Evolutionary conservation across 2,329 filamentous ascomycete genomes (phyloP), one percentile per base, ranked within the genome.

Genomic region (Sporothrix inflata): DNA sequence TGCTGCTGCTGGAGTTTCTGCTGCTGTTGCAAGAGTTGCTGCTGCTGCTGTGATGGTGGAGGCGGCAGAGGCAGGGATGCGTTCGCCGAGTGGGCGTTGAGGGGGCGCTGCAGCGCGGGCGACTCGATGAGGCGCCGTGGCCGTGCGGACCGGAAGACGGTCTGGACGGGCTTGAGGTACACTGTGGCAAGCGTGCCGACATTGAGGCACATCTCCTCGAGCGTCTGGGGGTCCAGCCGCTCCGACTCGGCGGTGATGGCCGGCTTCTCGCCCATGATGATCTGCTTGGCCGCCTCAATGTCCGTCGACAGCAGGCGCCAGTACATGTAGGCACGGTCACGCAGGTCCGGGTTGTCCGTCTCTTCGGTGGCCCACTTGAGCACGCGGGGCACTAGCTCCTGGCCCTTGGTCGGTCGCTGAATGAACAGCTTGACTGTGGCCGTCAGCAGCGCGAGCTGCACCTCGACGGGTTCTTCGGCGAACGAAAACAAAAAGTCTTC

Each of bases 361-460:
- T 98, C 96, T 81, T 98, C 96, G 0, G 96, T 99, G 4, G 96
- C 97, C 95, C 96, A 98, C 82, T 98, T 98, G 68, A 99, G 85
- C 2, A 98, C 95, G 78, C 94, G 94, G 0, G 95, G 96, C 0
- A 99, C 95, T 7, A 99, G 86, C 69, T 97, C 91, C 78, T 97
- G 94, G 34, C 94, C 96, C 79, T 97, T 97, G 19, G 94, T 98
- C 0, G 96, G 96, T 27, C 96, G 89, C 79, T 98, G 96, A 76
- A 99, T 98, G 82, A 99, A 99, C 1, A 99, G 86, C 81, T 99
- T 99, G 47, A 99, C 96, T 0, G 96, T 98, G 9, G 96, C 96
- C 0, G 96, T 99, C 42, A 99, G 88, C 19, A 99, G 87, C 0
- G 96, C 94, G 6, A 99, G 87, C 80, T 99, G 96, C 3, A 99